Percentiles rank a stretch among this genome's conserved stretches.
Conservation (phyloP, 2,329 filamentous ascomycete genomes). For the Talaromyces sp. region DNA sequence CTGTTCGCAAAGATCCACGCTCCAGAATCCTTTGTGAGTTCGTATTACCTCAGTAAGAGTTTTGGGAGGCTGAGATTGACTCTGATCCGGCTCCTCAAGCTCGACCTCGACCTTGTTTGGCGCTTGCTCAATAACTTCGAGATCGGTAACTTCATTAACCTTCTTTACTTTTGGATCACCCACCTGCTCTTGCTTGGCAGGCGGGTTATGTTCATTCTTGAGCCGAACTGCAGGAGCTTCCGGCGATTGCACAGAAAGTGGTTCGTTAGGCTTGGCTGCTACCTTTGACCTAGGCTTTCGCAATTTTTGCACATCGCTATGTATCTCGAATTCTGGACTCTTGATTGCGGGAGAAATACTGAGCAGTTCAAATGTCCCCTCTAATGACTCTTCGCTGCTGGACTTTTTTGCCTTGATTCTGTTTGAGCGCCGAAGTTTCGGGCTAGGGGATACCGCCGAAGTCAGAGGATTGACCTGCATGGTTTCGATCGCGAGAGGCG, state of each 20-base stretch:
- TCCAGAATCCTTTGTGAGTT: slow-evolving; percentile 26
- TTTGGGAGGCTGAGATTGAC: background rate
- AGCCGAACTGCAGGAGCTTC: background rate
- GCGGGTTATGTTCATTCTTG: background rate
- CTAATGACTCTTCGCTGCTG: slow-evolving; percentile 15
- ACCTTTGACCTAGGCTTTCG: background rate
- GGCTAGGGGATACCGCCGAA: background rate
- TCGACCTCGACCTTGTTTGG: slow-evolving; percentile 1
- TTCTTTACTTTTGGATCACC: background rate
- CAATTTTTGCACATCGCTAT: background rate
- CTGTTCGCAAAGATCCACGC: slow-evolving; percentile 17
- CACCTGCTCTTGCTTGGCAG: background rate
- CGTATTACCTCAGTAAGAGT: slow-evolving; percentile 23
- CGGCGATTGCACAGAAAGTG: background rate
- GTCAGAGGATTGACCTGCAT: background rate
- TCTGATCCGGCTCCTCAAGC: background rate
- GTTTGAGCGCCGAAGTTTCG: slow-evolving; percentile 7
- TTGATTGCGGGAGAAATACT: slow-evolving; percentile 17
- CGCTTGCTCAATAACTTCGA: background rate
- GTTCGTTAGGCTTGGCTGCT: background rate
- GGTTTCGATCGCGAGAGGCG: background rate
- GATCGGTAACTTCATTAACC: background rate
- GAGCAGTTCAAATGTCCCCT: slow-evolving; percentile 23
- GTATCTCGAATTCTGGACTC: background rate
- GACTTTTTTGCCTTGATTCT: slow-evolving; percentile 1